Evolutionary conservation across 306 rosid species (phyloP), one percentile per base, ranked within the genome.

Genomic region (Glycine soja): DNA sequence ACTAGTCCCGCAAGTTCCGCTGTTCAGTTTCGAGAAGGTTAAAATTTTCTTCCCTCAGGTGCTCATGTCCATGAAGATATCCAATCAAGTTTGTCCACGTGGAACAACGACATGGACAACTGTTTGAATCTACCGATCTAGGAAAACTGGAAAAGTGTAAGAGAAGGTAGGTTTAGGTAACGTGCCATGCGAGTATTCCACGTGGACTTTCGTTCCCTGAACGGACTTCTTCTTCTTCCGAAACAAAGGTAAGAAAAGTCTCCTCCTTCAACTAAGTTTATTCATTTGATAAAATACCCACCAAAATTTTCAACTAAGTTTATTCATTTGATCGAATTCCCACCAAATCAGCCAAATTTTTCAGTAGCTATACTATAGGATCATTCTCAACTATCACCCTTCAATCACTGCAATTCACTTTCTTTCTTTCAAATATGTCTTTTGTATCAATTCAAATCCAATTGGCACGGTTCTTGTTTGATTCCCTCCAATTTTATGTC

Each of bases 261-360:
- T 75, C 15, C 10, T 12, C 48, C 61, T 53, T 70, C 9, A 7
- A 18, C 57, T 51, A 3, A 6, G 15, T 47, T 54, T 86, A 70
- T 70, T 69, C 54, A 9, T 86, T 77, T 85, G 12, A 76, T 71
- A 43, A 12, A 53, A 70, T 51, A 53, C 51, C 65, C 79, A 38
- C 63, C 63, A 57, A 63, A 12, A 34, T 2, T 63, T 63, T 63
- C 70, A 36, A 18, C 57, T 51, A 3, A 6, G 15, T 47, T 61
- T 86, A 70, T 70, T 69, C 59, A 9, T 86, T 77, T 85, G 12
- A 74, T 71, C 48, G 16, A 53, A 70, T 51, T 45, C 51, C 58
- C 79, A 0, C 43, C 7, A 12, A 53, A 54, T 54, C 61, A n/a
- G 18, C 63, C 63, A 18, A 63, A 12, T 6, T 2, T 63, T 63